Base-by-base conservation (phyloP, 495 filamentous ascomycete species). In the Emericellopsis terricola region DNA sequence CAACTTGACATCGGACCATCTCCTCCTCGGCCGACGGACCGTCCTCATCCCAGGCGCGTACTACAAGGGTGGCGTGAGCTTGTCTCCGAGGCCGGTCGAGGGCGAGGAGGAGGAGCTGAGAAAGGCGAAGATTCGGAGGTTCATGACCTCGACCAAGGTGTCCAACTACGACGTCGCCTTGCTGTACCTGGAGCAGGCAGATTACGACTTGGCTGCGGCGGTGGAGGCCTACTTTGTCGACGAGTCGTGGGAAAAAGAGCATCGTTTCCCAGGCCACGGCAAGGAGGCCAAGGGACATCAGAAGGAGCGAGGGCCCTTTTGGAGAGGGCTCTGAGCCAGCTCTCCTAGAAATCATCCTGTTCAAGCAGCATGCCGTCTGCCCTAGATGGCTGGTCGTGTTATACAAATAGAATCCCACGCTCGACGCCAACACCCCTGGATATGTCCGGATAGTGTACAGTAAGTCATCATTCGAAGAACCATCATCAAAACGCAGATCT, bases 121-220 rank as follows among this genome's bases (percentile, higher is more conserved):
- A 26, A 80, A 76, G 50, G 56, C 55, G 9, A 73, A 71, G 43
- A 61, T 83, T 21, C 63, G 79, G 27, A 58, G 71, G 35, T 85
- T 64, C 62, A 80, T 80, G 78, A 65, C 80, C 10, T 58, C 60
- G 1, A 75, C 67, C 48, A 81, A 81, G 44, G 74, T 76, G 16
- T 45, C 68, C 16, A 77, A 84, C 57, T 83, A 83, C 38, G 71
- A 82, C 44, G 56, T 79, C 14, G 80, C 80, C 6, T 40, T 78
- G 8, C 46, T 81, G 18, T 87, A 86, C 44, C 51, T 85, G 18
- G 55, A 76, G 36, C 71, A 73, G 44, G 58, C 62, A 11, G 62
- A 66, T 11, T 82, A 78, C 51, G 62, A 82, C 29, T 55, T 82
- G 13, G 65, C 68, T 11, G 42, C 45, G 10, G 80, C 81, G 2